Evolutionary conservation across 2,329 filamentous ascomycete genomes (phyloP).

Genomic region (Emergomyces pasteurianus): DNA sequence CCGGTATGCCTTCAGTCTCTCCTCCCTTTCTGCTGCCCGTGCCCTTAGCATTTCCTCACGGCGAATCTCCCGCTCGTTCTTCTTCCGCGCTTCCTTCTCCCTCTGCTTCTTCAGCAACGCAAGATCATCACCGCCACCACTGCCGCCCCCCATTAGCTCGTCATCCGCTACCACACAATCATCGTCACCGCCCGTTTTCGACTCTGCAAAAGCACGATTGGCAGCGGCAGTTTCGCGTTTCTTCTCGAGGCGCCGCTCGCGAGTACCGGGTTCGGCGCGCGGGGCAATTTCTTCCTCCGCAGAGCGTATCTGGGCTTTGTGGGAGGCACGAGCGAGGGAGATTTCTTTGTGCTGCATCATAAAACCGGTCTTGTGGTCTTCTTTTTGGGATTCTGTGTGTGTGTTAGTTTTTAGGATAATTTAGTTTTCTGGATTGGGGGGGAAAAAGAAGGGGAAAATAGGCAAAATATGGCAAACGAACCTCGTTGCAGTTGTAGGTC

Average conservation of each 20-base stretch:
- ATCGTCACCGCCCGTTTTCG: constrained; percentile 41
- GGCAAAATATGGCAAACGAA: background rate
- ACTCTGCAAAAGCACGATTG: constrained; percentile 57
- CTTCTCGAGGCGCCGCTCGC: constrained; percentile 80
- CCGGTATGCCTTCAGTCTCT: constrained; percentile 55
- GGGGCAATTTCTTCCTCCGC: constrained; percentile 62
- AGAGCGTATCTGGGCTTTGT: constrained; percentile 22
- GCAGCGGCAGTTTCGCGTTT: constrained; percentile 58
- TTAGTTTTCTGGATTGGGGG: constrained; percentile 3
- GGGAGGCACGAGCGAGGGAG: constrained; percentile 48
- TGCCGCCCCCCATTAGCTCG: constrained; percentile 66
- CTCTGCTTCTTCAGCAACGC: constrained; percentile 56
- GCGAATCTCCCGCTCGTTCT: constrained; percentile 71
- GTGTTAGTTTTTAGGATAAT: constrained; percentile 14
- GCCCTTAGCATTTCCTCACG: constrained; percentile 71
- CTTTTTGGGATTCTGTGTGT: constrained; percentile 25
- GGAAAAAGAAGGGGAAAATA: constrained; percentile 4
- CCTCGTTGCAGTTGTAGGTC: constrained; percentile 54
- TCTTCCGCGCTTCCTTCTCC: constrained; percentile 55
- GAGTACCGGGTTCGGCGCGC: constrained; percentile 69
- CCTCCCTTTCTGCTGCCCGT: constrained; percentile 66
- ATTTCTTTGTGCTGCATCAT: constrained; percentile 54
- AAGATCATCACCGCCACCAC: constrained; percentile 33
- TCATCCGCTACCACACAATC: constrained; percentile 54
- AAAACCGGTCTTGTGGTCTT: constrained; percentile 46